Percentiles rank a stretch among this genome's conserved stretches.
These are phyloP conservation scores for Westerdykella ornata DNA, from an alignment of 2,329 filamentous ascomycete species.

Conservation along the genomic window DNA sequence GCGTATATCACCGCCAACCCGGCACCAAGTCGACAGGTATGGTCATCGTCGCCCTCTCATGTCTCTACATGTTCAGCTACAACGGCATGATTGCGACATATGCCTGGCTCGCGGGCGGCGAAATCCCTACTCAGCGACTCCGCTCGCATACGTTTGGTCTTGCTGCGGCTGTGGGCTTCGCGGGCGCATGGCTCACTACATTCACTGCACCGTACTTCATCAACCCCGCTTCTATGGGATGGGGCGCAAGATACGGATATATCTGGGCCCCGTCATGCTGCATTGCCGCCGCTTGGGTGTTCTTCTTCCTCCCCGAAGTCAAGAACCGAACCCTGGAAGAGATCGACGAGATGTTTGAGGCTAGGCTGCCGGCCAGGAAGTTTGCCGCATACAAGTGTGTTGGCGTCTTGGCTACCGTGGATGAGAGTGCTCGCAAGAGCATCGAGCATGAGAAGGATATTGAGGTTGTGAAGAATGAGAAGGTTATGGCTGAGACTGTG, in stretches of 20 bases:
- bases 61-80: conserved; percentile 50
- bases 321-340: conserved; percentile 50
- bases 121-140: conserved; percentile 52
- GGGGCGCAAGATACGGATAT: conserved; percentile 53
- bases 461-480: conserved; percentile 20
- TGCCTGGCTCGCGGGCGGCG: conserved; percentile 52
- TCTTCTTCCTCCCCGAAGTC: conserved; percentile 49
- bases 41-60: conserved; percentile 48
- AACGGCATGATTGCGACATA: conserved; percentile 51
- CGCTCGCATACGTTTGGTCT: conserved; percentile 52
- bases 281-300: conserved; percentile 27
- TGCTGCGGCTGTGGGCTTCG: conserved; percentile 49
- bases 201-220: conserved; percentile 57
- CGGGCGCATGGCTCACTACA: conserved; percentile 50
- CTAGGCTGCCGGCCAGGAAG: conserved; percentile 38
- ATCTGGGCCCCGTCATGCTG: conserved; percentile 46
- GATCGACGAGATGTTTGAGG: conserved; percentile 50
- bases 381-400: conserved; percentile 39
- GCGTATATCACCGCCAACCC: conserved; percentile 45
- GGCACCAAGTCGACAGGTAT: conserved; percentile 36
- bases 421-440: conserved; percentile 16
- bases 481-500: conserved; percentile 20
- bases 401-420: conserved; percentile 10
- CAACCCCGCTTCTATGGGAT: conserved; percentile 48
- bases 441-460: conserved; percentile 22